A percentile compares a stretch with the other conserved stretches of the same genome.
These are phyloP conservation scores for Mrakia gelida DNA, from an alignment of 768 basidiomycete genomes.

Conservation along the genomic window DNA sequence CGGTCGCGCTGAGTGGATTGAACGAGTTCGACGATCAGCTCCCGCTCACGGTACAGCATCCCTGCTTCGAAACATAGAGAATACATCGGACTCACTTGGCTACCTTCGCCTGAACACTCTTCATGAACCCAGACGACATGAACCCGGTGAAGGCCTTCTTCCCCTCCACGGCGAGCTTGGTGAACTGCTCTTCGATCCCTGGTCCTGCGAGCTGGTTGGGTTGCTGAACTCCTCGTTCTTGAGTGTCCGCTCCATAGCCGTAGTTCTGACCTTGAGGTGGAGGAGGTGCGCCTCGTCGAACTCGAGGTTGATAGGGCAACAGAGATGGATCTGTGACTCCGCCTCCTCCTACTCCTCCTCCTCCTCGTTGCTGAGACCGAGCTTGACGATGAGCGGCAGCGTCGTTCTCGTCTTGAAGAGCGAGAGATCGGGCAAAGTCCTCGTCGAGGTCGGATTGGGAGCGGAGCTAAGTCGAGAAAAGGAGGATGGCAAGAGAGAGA, in stretches of 20 bases:
- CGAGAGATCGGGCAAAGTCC: conserved; percentile 66
- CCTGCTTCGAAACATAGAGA: too few relatives aligned
- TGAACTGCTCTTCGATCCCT: conserved; percentile 30
- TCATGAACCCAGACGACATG: conserved; percentile 19
- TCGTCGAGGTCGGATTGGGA: conserved; percentile 70
- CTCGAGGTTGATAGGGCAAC: conserved; percentile 44
- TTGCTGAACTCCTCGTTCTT: not conserved
- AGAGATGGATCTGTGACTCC: conserved; percentile 28
- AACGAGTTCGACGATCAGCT: too few relatives aligned
- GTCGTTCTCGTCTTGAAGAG: conserved; percentile 55
- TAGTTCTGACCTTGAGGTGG: not conserved
- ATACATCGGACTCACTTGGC: conserved; percentile 15
- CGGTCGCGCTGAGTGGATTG: not conserved
- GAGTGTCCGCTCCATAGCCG: conserved; percentile 7
- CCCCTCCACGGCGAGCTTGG: conserved; percentile 23
- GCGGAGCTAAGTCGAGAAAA: conserved; percentile 20
- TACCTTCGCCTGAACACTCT: conserved; percentile 27
- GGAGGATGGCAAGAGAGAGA: not conserved
- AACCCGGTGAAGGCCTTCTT: conserved; percentile 25
- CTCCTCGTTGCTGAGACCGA: conserved; percentile 15
- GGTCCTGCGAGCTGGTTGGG: conserved; percentile 12
- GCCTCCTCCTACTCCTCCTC: conserved; percentile 21
- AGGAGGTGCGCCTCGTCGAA: conserved; percentile 31
- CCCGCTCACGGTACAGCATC: too few relatives aligned
- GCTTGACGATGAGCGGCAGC: conserved; percentile 36